Conservation (phyloP, 202 grass and related monocot genomes). For the Digitaria exilis region DNA sequence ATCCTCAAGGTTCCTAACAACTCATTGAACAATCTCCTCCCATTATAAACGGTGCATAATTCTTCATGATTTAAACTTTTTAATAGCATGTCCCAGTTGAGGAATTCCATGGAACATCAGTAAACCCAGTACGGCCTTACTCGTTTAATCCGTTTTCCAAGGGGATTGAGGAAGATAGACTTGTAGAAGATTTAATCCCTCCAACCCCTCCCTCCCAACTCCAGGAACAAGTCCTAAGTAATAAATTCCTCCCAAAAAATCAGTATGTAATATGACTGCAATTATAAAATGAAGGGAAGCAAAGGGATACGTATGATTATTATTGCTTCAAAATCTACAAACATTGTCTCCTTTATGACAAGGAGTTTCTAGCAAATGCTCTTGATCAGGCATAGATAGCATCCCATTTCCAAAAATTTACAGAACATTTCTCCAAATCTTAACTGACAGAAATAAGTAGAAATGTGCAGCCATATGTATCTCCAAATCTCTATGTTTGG, state of each 20-base stretch:
- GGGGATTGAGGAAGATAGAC: no score
- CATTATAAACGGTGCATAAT: background rate
- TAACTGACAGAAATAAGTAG: background rate
- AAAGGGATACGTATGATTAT: background rate
- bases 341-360: background rate
- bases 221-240: no score
- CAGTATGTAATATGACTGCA: background rate
- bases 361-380: slow-evolving; percentile 1
- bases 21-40: no score
- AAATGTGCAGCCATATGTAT: background rate
- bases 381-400: background rate
- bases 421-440: slow-evolving; percentile 1
- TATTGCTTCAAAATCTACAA: background rate
- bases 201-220: no score
- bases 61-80: background rate
- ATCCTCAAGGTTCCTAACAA: background rate
- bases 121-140: background rate
- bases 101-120: background rate
- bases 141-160: no score
- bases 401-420: background rate
- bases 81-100: background rate
- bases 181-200: no score
- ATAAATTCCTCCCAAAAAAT: no score
- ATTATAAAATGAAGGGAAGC: background rate
- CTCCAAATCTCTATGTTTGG: background rate